Evolutionary conservation across 2,329 filamentous ascomycete genomes (phyloP).

Genomic region (Aspergillus tanneri): DNA sequence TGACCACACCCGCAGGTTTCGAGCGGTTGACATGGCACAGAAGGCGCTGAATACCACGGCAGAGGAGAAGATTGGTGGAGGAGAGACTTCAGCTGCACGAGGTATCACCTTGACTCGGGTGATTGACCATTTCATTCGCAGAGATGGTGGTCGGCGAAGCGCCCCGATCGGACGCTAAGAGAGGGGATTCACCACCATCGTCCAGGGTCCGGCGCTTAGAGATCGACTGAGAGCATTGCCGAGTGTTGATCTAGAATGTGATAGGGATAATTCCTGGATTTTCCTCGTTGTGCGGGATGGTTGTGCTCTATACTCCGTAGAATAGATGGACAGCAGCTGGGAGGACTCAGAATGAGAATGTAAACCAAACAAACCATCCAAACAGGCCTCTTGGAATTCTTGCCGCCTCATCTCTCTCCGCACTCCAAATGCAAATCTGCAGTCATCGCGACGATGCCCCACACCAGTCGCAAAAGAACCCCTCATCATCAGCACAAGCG

Average conservation of each 20-base stretch:
- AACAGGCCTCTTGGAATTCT: neutral
- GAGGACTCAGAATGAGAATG: too few relatives aligned
- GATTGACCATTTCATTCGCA: conserved; percentile 27
- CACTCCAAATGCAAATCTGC: neutral
- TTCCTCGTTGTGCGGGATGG: too few relatives aligned
- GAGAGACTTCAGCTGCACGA: conserved; percentile 29
- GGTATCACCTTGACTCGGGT: conserved; percentile 28
- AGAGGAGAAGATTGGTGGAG: conserved; percentile 9
- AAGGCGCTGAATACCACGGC: neutral
- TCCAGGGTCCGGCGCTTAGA: conserved; percentile 28
- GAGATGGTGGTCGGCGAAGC: conserved; percentile 26
- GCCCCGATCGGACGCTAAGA: conserved; percentile 31
- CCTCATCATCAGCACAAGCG: conserved; percentile 29
- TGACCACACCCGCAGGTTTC: conserved; percentile 33
- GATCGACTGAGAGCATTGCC: conserved; percentile 8
- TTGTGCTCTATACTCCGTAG: too few relatives aligned
- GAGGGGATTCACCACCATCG: conserved; percentile 18
- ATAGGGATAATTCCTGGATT: too few relatives aligned
- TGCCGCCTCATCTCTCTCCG: neutral
- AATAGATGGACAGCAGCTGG: neutral
- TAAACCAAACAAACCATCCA: too few relatives aligned
- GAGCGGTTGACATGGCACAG: conserved; percentile 1
- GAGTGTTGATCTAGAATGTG: conserved; percentile 12
- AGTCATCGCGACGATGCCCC: conserved; percentile 31
- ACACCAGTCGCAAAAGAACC: conserved; percentile 31